Conservation (phyloP, 2,329 filamentous ascomycete genomes). For the Sporothrix schenckii region DNA sequence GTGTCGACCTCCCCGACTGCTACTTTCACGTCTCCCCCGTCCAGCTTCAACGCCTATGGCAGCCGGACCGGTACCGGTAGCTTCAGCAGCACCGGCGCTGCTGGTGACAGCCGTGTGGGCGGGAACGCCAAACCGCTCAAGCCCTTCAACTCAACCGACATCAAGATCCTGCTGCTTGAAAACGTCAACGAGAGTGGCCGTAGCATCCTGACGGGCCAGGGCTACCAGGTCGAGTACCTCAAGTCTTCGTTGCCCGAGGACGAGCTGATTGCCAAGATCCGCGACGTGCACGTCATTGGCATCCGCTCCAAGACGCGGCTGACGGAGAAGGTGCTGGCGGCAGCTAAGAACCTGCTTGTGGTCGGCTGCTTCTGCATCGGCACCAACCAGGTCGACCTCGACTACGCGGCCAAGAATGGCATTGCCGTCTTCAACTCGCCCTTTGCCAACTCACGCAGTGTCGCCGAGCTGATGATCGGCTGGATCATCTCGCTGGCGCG, state of each 20-base stretch:
- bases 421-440: slow-evolving; percentile 99
- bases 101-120: slow-evolving; percentile 41
- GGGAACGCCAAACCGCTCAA: slow-evolving; percentile 75
- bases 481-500: slow-evolving; percentile 92
- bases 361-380: slow-evolving; percentile 99
- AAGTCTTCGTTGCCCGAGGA: slow-evolving; percentile 91
- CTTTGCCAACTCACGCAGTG: slow-evolving; percentile 95
- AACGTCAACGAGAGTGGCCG: slow-evolving; percentile 92
- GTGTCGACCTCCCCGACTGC: slow-evolving; percentile 75
- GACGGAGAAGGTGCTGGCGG: slow-evolving; percentile 77
- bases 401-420: slow-evolving; percentile 78
- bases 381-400: slow-evolving; percentile 90
- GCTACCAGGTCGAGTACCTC: slow-evolving; percentile 91
- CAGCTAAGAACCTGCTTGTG: slow-evolving; percentile 93
- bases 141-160: slow-evolving; percentile 92
- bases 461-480: slow-evolving; percentile 91
- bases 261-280: slow-evolving; percentile 94
- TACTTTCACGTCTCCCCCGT: slow-evolving; percentile 72
- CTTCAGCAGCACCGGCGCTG: slow-evolving; percentile 44
- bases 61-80: slow-evolving; percentile 36
- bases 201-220: slow-evolving; percentile 79
- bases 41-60: slow-evolving; percentile 55
- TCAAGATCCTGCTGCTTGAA: slow-evolving; percentile 93
- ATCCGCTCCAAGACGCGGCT: slow-evolving; percentile 98
- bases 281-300: slow-evolving; percentile 93